Percentiles rank a stretch among this genome's conserved stretches.
These are phyloP conservation scores for Tremellales sp. DNA, from an alignment of 1,284 basidiomycete species.

Conservation along the genomic window DNA sequence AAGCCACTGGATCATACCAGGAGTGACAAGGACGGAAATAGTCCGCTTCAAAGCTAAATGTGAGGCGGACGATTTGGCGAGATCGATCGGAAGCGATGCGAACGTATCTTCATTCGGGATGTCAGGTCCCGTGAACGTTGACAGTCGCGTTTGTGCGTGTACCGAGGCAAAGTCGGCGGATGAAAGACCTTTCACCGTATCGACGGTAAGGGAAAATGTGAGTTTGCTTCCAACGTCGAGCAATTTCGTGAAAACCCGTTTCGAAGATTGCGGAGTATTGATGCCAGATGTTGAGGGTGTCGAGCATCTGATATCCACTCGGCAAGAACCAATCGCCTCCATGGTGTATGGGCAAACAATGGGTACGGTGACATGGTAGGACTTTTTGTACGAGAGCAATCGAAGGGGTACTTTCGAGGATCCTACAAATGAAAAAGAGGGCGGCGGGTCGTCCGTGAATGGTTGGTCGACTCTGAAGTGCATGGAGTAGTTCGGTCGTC, in stretches of 20 bases:
- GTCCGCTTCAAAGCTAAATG: slow-evolving; percentile 74
- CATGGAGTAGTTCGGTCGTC: slow-evolving; percentile 83
- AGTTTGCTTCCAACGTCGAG: slow-evolving; percentile 70
- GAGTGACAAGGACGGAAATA: slow-evolving; percentile 70
- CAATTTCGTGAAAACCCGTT: slow-evolving; percentile 56
- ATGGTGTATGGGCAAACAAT: slow-evolving; percentile 89
- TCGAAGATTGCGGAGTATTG: slow-evolving; percentile 30
- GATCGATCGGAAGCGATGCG: slow-evolving; percentile 67
- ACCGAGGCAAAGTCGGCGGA: slow-evolving; percentile 76
- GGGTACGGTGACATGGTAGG: slow-evolving; percentile 68
- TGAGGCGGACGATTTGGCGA: slow-evolving; percentile 65
- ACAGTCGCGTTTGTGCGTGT: slow-evolving; percentile 79
- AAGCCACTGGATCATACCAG: slow-evolving; percentile 69
- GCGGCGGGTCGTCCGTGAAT: slow-evolving; percentile 81
- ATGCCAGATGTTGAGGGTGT: slow-evolving; percentile 30
- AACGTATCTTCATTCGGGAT: slow-evolving; percentile 74
- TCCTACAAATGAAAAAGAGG: slow-evolving; percentile 87
- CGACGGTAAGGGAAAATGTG: slow-evolving; percentile 74
- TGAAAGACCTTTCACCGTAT: slow-evolving; percentile 78
- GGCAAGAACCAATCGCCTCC: slow-evolving; percentile 88
- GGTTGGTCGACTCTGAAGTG: slow-evolving; percentile 91
- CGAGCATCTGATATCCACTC: slow-evolving; percentile 54
- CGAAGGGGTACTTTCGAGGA: slow-evolving; percentile 77
- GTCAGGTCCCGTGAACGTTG: slow-evolving; percentile 68
- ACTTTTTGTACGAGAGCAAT: slow-evolving; percentile 72